Conservation (phyloP, 1,284 basidiomycete genomes). For the Cryptococcus jaspeensis region DNA sequence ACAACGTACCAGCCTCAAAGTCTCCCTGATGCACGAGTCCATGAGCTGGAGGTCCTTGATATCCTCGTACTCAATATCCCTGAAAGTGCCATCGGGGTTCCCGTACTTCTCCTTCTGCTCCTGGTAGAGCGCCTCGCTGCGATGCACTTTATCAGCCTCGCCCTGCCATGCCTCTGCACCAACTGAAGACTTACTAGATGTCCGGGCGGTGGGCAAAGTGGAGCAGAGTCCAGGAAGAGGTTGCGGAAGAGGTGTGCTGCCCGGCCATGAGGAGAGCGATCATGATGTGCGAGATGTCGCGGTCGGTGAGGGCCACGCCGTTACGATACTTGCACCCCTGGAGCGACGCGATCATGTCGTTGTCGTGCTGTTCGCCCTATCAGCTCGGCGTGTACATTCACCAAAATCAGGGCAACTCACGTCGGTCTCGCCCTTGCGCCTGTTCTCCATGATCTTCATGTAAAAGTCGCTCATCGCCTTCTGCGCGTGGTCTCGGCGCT, state of each 20-base stretch:
- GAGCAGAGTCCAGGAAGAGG: slow-evolving; percentile 86
- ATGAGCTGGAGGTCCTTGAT: slow-evolving; percentile 78
- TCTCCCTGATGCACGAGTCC: slow-evolving; percentile 88
- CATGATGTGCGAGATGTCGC: slow-evolving; percentile 96
- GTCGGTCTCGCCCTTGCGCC: slow-evolving; percentile 60
- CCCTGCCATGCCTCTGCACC: background rate
- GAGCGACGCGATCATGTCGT: slow-evolving; percentile 92
- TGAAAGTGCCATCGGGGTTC: slow-evolving; percentile 74
- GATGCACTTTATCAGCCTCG: background rate
- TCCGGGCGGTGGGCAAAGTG: slow-evolving; percentile 80
- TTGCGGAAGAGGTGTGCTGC: slow-evolving; percentile 94
- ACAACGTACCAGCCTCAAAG: slow-evolving; percentile 63
- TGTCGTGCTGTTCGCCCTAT: slow-evolving; percentile 58
- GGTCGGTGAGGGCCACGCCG: slow-evolving; percentile 74
- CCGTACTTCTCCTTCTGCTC: slow-evolving; percentile 86
- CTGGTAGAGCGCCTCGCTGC: slow-evolving; percentile 72
- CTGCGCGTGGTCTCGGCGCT: slow-evolving; percentile 82
- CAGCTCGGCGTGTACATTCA: background rate
- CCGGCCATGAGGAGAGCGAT: slow-evolving; percentile 95
- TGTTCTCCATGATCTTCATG: slow-evolving; percentile 77
- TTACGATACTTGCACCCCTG: slow-evolving; percentile 82
- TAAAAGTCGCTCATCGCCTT: slow-evolving; percentile 95
- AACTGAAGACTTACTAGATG: slow-evolving; percentile 62
- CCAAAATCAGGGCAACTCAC: slow-evolving; percentile 33
- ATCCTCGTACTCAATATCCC: slow-evolving; percentile 82